Conservation (phyloP, 768 basidiomycete species). For the Lepiota venenata region DNA sequence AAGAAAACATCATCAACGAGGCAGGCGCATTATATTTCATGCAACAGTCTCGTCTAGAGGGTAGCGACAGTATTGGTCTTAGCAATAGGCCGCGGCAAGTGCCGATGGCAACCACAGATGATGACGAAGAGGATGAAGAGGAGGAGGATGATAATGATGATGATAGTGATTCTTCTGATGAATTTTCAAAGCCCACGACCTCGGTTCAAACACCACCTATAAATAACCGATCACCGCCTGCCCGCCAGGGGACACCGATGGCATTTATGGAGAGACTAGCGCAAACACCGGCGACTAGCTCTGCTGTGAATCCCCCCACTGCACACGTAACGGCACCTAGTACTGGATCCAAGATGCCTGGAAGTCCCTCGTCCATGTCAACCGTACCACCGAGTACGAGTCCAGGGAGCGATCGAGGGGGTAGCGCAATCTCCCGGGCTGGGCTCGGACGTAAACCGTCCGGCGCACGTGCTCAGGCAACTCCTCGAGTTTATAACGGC, state of each 20-base stretch:
- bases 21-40: conserved; percentile 70
- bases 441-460: conserved; percentile 69
- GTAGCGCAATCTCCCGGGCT: conserved; percentile 26
- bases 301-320: conserved; percentile 16
- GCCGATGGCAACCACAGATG: conserved; percentile 19
- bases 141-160: conserved; percentile 3
- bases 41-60: conserved; percentile 38
- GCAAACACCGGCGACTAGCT: conserved; percentile 15
- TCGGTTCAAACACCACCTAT: conserved; percentile 2
- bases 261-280: conserved; percentile 28
- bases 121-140: conserved; percentile 30
- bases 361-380: not conserved
- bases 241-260: conserved; percentile 36
- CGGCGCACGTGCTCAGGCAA: conserved; percentile 75
- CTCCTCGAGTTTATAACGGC: conserved; percentile 36
- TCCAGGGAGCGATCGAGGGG: conserved; percentile 4
- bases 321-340: not conserved
- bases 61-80: conserved; percentile 17
- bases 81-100: conserved; percentile 7
- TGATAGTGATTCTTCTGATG: not conserved
- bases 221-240: conserved; percentile 18
- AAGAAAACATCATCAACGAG: conserved; percentile 40
- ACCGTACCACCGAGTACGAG: not conserved
- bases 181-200: not conserved
- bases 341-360: not conserved